Evolutionary conservation across 208 protist species (phyloP).

Genomic region (Crithidia brevicula): DNA sequence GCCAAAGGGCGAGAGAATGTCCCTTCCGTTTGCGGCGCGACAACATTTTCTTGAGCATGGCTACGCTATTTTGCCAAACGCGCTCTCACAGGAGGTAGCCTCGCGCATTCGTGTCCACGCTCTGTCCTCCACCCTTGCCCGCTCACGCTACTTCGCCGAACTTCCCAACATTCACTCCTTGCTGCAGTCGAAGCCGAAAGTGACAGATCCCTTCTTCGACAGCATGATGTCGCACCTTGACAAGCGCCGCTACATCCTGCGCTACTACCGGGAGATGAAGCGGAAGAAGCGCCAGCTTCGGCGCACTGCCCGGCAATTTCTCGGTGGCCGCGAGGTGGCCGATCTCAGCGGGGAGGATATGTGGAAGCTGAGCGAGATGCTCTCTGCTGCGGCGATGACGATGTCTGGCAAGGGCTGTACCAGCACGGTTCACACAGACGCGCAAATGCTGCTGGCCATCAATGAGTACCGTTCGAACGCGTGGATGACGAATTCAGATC

Average conservation of each 20-base stretch:
- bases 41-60: conserved; percentile 80
- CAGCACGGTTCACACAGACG: conserved; percentile 73
- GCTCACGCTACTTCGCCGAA: conserved; percentile 62
- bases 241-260: conserved; percentile 62
- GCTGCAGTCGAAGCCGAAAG: conserved; percentile 47
- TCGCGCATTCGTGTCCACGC: conserved; percentile 44
- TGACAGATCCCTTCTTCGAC: conserved; percentile 60
- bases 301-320: conserved; percentile 37
- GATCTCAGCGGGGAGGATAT: conserved; percentile 72
- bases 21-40: conserved; percentile 55
- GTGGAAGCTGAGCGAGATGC: conserved; percentile 67
- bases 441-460: conserved; percentile 84
- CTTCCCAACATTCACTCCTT: conserved; percentile 70
- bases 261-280: conserved; percentile 46
- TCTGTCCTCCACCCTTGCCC: conserved; percentile 52
- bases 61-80: conserved; percentile 75
- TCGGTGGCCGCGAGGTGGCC: conserved; percentile 57
- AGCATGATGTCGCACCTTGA: conserved; percentile 56
- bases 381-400: conserved; percentile 47
- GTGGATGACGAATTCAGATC: conserved; percentile 81
- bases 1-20: conserved; percentile 25
- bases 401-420: conserved; percentile 55
- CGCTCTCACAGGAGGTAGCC: conserved; percentile 34
- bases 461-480: conserved; percentile 81
- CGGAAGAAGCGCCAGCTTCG: conserved; percentile 40